A percentile compares a stretch with the other conserved stretches of the same genome.
Evolutionary conservation across 805 yeast genomes (phyloP).

Genomic region (Maudiozyma serrabonitensis): DNA sequence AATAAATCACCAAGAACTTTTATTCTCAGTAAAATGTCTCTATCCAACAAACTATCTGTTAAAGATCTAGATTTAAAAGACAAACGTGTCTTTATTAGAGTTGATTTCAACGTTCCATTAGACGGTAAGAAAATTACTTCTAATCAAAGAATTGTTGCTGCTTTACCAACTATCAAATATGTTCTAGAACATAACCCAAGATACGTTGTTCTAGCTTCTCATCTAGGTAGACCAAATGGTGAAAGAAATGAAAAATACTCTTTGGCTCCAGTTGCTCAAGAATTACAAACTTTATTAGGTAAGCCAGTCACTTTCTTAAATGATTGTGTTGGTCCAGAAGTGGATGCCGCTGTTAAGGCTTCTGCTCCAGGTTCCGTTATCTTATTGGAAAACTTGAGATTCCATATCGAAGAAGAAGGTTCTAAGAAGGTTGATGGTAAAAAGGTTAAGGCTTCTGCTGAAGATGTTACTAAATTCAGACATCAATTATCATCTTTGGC

Average conservation of each 20-base stretch:
- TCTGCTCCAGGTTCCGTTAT: constrained; percentile 74
- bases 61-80: constrained; percentile 75
- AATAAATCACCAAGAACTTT: not conserved
- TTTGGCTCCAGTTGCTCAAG: constrained; percentile 84
- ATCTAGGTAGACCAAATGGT: constrained; percentile 98
- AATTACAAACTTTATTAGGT: constrained; percentile 67
- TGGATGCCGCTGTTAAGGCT: constrained; percentile 63
- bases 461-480: constrained; percentile 79
- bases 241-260: constrained; percentile 77
- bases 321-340: constrained; percentile 90
- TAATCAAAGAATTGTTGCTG: constrained; percentile 99
- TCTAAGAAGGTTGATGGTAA: constrained; percentile 82
- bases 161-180: constrained; percentile 93
- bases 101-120: constrained; percentile 88
- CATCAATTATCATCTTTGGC: constrained; percentile 80
- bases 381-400: constrained; percentile 92
- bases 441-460: constrained; percentile 85
- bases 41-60: constrained; percentile 85
- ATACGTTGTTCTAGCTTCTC: constrained; percentile 87
- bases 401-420: constrained; percentile 96
- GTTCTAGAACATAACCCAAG: constrained; percentile 86
- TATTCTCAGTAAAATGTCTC: constrained; percentile 54
- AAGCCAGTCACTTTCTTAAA: constrained; percentile 66
- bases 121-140: constrained; percentile 96
- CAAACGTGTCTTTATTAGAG: constrained; percentile 97